Base-by-base conservation (phyloP, 1,139 yeast species). In the Nakaseomyces sp. region DNA sequence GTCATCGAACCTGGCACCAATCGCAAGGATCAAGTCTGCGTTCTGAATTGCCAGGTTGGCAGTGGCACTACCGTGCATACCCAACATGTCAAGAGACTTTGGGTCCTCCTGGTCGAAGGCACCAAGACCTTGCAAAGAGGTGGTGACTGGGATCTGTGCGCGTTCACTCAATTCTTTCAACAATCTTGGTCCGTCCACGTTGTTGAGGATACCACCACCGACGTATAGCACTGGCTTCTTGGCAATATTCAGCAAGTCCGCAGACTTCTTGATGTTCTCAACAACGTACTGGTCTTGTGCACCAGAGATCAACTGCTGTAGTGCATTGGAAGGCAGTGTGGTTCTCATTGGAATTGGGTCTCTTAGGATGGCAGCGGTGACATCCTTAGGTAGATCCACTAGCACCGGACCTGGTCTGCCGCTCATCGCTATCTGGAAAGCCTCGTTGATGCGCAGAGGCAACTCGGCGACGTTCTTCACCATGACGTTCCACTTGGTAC, bases 401-500 rank as follows among this genome's bases (percentile, higher is more conserved):
- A 91, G 76, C 47, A 91, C 98, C 17, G 98, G 98, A 48, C 98
- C 98, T 40, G 98, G 98, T 67, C 98, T 80, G 43, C 98, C 98
- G 48, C 85, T 71, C 37, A 87, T 83, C 49, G 98, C 98, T 54
- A 91, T 91, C 69, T 89, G 96, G 60, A 91, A 91, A 20, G 98
- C 97, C 70, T 91, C 98, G 65, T 91, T 91, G 61, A 91, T 89
- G 63, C 98, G 77, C 61, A 88, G 77, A 51, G 98, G 98, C 56
- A 91, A 73, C 68, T 91, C 98, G 45, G 89, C 91, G 47, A 91
- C 91, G 62, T 78, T 78, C 67, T 86, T 91, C 47, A 91, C 97
- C 97, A 91, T 91, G 37, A 89, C 97, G 64, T 93, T 93, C 98
- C 98, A 91, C 67, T 91, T 91, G 48, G 98, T 88, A 72, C 98